Evolutionary conservation across 805 yeast genomes (phyloP).

Genomic region (Metschnikowia borealis): DNA sequence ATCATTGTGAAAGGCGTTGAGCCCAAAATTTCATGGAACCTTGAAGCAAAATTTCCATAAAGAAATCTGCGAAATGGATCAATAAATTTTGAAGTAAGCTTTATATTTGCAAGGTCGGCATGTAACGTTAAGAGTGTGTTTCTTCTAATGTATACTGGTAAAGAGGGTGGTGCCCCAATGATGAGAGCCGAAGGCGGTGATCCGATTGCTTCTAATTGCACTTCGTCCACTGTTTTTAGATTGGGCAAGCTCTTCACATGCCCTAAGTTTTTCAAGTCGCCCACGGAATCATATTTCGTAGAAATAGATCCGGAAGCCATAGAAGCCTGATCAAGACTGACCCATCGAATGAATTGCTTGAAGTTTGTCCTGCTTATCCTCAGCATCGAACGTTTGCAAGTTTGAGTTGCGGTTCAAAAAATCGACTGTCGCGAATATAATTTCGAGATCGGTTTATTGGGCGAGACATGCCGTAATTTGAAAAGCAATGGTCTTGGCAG

Average conservation of each 20-base stretch:
- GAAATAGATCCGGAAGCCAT: conserved; percentile 6
- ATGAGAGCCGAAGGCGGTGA: conserved; percentile 46
- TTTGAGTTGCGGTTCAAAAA: neutral
- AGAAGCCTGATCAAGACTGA: conserved; percentile 7
- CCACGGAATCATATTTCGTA: conserved; percentile 5
- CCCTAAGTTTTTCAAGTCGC: conserved; percentile 9
- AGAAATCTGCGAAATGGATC: conserved; percentile 41
- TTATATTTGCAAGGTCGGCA: conserved; percentile 21
- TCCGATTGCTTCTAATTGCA: conserved; percentile 42
- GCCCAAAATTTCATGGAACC: conserved; percentile 46
- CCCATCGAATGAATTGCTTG: neutral
- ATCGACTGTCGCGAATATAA: conserved; percentile 1
- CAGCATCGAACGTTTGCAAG: neutral
- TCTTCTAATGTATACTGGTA: conserved; percentile 47
- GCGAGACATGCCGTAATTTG: neutral
- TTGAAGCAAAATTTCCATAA: conserved; percentile 41
- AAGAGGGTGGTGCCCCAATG: conserved; percentile 54
- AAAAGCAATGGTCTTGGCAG: neutral
- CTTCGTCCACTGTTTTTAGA: conserved; percentile 19
- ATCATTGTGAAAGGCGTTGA: conserved; percentile 45
- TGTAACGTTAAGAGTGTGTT: conserved; percentile 50
- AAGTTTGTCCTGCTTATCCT: neutral
- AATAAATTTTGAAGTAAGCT: conserved; percentile 22
- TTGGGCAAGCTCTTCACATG: conserved; percentile 16
- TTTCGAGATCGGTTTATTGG: neutral